These are phyloP conservation scores for Ceratobasidium sp. DNA, from an alignment of 1,284 basidiomycete species.

Conservation along the genomic window DNA sequence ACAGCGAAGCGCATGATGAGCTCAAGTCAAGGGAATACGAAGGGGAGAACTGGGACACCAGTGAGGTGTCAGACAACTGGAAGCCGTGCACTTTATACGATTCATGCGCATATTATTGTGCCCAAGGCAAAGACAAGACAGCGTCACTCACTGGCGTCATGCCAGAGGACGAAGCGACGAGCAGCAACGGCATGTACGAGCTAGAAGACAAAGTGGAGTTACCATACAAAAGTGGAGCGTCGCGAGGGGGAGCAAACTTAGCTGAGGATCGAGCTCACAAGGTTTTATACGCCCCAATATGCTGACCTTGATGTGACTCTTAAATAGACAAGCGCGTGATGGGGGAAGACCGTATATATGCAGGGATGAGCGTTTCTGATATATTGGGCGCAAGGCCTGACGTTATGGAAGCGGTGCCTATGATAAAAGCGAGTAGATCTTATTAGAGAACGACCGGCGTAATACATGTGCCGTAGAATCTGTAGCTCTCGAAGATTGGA, in stretches of 20 bases:
- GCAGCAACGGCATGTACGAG: constrained; percentile 5
- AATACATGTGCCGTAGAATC: no score
- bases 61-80: background rate
- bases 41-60: background rate
- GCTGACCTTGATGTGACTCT: background rate
- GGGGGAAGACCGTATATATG: background rate
- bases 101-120: constrained; percentile 1
- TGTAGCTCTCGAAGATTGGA: no score
- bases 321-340: background rate
- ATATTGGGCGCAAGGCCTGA: no score
- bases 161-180: constrained; percentile 6
- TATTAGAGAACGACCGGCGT: no score
- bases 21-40: background rate
- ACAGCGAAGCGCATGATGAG: constrained; percentile 18
- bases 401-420: no score
- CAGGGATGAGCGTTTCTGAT: no score
- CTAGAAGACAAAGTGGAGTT: constrained; percentile 17
- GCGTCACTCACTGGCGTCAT: constrained; percentile 15
- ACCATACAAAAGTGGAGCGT: constrained; percentile 14
- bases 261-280: no score
- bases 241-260: background rate
- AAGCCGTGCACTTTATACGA: background rate
- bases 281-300: no score
- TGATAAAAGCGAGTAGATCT: no score
- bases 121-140: background rate